phyloP scores from a whole-genome alignment of 2,329 filamentous ascomycete genomes.

The Colletotrichum costaricense region DNA sequence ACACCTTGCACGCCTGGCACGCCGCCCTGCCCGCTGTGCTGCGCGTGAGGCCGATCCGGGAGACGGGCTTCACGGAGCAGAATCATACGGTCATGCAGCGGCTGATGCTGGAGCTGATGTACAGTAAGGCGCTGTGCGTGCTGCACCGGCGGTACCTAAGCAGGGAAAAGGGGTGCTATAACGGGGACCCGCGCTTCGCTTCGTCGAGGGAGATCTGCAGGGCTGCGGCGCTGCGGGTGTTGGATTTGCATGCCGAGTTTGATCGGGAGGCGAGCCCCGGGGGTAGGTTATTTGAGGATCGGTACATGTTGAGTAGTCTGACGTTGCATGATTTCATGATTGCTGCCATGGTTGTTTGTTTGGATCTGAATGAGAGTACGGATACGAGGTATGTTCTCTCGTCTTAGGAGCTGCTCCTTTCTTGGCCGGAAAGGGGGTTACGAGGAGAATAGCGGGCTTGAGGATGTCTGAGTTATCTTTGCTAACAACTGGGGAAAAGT shows the following conservation, averaged over 20 bases:
- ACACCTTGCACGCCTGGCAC: slow-evolving; percentile 52
- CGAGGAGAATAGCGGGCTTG: not conserved
- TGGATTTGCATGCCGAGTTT: slow-evolving; percentile 60
- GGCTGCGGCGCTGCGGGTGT: slow-evolving; percentile 55
- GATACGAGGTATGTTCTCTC: slow-evolving; percentile 47
- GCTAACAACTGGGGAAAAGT: slow-evolving; percentile 37
- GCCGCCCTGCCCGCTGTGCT: slow-evolving; percentile 52
- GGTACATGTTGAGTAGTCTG: slow-evolving; percentile 64
- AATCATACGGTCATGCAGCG: slow-evolving; percentile 60
- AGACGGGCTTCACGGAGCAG: slow-evolving; percentile 55
- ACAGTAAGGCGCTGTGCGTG: slow-evolving; percentile 60
- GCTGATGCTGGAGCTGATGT: slow-evolving; percentile 60
- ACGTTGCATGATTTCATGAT: slow-evolving; percentile 68
- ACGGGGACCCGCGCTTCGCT: slow-evolving; percentile 48
- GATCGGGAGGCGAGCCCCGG: slow-evolving; percentile 58
- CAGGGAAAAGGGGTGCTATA: slow-evolving; percentile 42
- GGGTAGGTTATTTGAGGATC: slow-evolving; percentile 62
- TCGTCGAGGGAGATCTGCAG: slow-evolving; percentile 55
- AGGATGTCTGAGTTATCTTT: not conserved
- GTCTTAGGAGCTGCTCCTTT: not conserved
- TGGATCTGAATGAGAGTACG: slow-evolving; percentile 57
- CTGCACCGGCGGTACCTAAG: slow-evolving; percentile 61
- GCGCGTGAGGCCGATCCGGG: slow-evolving; percentile 53
- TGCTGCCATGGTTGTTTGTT: slow-evolving; percentile 69
- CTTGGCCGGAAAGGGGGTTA: not conserved